These are phyloP conservation scores for Diaporthe sp. DNA, from an alignment of 2,329 filamentous ascomycete species.

Conservation along the genomic window DNA sequence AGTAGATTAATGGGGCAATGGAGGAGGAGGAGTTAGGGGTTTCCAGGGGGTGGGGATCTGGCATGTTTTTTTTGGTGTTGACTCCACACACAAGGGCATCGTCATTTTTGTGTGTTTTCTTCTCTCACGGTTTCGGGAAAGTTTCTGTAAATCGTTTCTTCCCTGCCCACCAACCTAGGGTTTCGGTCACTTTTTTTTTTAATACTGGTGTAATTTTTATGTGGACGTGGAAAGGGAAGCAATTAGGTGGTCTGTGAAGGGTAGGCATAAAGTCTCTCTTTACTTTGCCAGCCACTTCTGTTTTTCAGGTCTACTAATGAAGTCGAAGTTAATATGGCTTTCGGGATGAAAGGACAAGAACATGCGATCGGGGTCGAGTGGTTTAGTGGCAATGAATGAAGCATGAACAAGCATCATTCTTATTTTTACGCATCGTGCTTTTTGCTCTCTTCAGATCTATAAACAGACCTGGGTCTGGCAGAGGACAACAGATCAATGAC, in stretches of 20 bases:
- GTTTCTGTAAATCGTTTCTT: slow-evolving; percentile 14
- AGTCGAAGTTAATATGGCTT: slow-evolving; percentile 3
- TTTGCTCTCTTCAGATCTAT: not conserved
- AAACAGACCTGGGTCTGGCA: not conserved
- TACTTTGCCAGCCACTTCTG: not conserved
- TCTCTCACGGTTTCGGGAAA: not conserved
- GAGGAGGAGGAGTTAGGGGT: not conserved
- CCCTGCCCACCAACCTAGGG: not conserved
- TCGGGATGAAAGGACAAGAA: not conserved
- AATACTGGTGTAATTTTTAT: not conserved
- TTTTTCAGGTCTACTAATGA: slow-evolving; percentile 1
- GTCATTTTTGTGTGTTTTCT: not conserved
- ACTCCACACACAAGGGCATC: not conserved
- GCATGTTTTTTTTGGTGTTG: slow-evolving; percentile 24
- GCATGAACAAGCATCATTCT: not conserved
- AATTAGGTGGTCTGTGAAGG: not conserved
- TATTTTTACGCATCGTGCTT: not conserved
- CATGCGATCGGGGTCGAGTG: not conserved
- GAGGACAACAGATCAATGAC: not conserved
- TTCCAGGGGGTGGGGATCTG: too few species aligned
- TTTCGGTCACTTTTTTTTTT: not conserved
- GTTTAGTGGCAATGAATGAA: not conserved
- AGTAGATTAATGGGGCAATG: not conserved
- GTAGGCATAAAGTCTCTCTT: not conserved
- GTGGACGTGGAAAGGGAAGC: not conserved